These are phyloP conservation scores for Ophiostoma ulmi DNA, from an alignment of 2,329 filamentous ascomycete species.

Conservation along the genomic window DNA sequence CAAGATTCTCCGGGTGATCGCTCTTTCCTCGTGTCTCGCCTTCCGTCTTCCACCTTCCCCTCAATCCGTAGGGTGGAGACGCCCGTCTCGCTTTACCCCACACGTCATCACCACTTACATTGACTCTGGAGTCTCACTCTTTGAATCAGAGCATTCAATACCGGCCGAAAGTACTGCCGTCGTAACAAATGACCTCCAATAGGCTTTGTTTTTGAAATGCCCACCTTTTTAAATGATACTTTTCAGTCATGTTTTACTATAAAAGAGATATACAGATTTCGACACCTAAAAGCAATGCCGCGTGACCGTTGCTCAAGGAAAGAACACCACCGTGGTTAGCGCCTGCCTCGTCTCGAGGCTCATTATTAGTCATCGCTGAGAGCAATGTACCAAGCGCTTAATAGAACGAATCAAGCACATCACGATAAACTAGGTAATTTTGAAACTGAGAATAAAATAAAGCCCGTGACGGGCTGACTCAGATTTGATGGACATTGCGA, in stretches of 20 bases:
- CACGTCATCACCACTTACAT: neutral
- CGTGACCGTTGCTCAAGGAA: neutral
- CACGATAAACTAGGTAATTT: neutral
- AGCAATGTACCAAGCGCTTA: neutral
- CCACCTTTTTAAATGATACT: neutral
- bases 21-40: neutral
- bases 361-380: neutral
- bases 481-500: too few relatives aligned
- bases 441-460: neutral
- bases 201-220: neutral
- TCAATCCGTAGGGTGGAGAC: neutral
- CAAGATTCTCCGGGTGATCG: neutral
- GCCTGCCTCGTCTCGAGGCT: neutral
- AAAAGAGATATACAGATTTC: neutral
- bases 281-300: neutral
- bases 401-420: neutral
- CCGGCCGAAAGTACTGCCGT: conserved; percentile 3
- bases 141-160: neutral
- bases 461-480: neutral
- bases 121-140: neutral
- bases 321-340: neutral
- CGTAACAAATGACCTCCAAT: neutral
- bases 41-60: neutral
- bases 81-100: neutral
- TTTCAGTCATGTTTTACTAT: conserved; percentile 17